phyloP scores from a whole-genome alignment of 2,329 filamentous ascomycete genomes.

The Penicillium nordicum region DNA sequence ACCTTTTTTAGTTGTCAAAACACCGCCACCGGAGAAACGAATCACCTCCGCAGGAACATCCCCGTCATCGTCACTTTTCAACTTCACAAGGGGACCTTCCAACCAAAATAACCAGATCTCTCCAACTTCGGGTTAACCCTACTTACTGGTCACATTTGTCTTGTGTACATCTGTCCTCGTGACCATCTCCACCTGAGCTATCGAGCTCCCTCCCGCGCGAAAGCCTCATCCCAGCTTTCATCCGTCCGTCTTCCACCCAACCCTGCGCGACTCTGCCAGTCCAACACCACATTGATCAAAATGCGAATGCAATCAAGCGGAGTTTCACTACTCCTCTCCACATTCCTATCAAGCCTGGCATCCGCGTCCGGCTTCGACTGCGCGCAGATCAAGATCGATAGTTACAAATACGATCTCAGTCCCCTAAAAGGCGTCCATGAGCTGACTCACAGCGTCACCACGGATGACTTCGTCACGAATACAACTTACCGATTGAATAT shows the following conservation, averaged over 20 bases:
- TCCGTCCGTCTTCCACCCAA: background rate
- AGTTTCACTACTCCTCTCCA: conserved; percentile 26
- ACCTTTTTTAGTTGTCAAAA: background rate
- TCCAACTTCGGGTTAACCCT: too few relatives aligned
- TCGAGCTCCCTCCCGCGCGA: conserved; percentile 5
- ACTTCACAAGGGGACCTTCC: background rate
- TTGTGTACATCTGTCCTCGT: conserved; percentile 1
- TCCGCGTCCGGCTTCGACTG: conserved; percentile 39
- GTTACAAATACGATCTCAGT: conserved; percentile 40
- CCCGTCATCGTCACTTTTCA: conserved; percentile 15
- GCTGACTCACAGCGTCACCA: conserved; percentile 30
- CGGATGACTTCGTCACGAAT: conserved; percentile 28
- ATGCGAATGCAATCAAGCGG: conserved; percentile 35
- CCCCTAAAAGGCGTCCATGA: conserved; percentile 39
- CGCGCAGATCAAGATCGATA: conserved; percentile 33
- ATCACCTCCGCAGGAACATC: conserved; percentile 20
- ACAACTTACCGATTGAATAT: conserved; percentile 40
- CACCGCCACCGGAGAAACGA: conserved; percentile 29
- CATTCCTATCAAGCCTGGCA: conserved; percentile 27
- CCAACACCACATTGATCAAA: conserved; percentile 9
- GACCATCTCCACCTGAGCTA: conserved; percentile 5
- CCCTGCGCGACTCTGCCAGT: background rate
- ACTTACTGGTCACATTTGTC: background rate
- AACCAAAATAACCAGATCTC: background rate
- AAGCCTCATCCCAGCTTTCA: conserved; percentile 5